Evolutionary conservation across 257 asterid genomes (phyloP).

Genomic region (Solanum boliviense): DNA sequence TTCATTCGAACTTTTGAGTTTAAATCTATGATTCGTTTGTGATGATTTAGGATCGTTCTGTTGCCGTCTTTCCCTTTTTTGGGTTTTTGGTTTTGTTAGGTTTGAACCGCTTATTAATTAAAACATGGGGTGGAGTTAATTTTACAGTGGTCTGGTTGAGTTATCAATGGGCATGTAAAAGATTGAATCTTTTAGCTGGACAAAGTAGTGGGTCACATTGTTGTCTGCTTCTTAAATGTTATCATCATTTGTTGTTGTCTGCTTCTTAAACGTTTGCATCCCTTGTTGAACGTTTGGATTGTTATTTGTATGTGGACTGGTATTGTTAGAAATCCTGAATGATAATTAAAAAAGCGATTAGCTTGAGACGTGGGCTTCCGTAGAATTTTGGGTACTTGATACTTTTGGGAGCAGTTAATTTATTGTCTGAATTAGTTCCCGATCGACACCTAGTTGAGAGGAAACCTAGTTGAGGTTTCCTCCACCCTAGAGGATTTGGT

Average conservation of each 20-base stretch:
- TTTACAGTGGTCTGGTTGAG: neutral
- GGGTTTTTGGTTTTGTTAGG: neutral
- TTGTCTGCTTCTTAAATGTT: neutral
- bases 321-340: neutral
- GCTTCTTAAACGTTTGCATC: neutral
- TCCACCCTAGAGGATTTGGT: neutral
- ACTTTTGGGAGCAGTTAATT: neutral
- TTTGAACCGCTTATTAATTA: neutral
- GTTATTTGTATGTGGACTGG: neutral
- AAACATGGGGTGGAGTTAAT: neutral
- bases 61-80: neutral
- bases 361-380: neutral
- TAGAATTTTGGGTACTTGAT: neutral
- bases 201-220: neutral
- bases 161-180: neutral
- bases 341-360: neutral
- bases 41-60: constrained; percentile 8
- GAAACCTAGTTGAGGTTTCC: neutral
- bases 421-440: neutral
- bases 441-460: neutral
- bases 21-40: neutral
- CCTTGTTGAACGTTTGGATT: neutral
- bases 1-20: neutral
- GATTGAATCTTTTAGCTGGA: neutral
- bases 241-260: neutral